Evolutionary conservation across 2,329 filamentous ascomycete species (phyloP), one percentile per base, ranked within the genome.

Genomic region (Stagonosporopsis vannaccii): DNA sequence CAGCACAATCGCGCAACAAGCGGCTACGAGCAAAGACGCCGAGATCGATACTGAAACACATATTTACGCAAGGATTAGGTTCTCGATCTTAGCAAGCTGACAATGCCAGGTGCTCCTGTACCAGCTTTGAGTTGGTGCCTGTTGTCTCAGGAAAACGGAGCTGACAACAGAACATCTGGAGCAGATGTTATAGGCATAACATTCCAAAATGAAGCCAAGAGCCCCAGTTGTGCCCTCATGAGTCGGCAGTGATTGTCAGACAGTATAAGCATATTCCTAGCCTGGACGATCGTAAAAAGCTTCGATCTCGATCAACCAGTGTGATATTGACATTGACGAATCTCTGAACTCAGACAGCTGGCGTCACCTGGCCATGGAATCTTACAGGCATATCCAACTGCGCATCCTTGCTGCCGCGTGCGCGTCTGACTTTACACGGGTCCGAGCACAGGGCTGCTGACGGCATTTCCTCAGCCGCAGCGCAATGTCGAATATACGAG

Each of bases 231-330:
- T 25, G 13, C 33, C 30, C 23, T 35, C 39, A 50, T 19, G 25
- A 41, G 4, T 8, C 22, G 30, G 17, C 17, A 35, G 22, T 32
- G 26, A 45, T 9, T 4, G 26, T 25, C 26, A 45, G 46, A 30
- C 28, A 45, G 15, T n/a, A 51, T 47, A 46, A 51, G 33, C 45
- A 45, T 56, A 56, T 46, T 32, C 23, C 35, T 51, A 56, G 53
- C 36, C 41, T 37, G 46, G 28, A 36, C 46, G 41, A 56, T 51
- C 53, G 36, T 46, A 36, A 56, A 41, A 56, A 56, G 35, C 41
- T 47, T 56, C 39, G 25, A 32, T 33, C n/a, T 13, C 17, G 8
- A 9, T 17, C 25, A 22, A 6, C 44, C 51, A 55, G 49, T 55
- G 15, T 15, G 5, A 22, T 19, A 9, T 54, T 25, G 30, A 32